Base-by-base conservation (phyloP, 208 protist species). In the Leptomonas seymouri region DNA sequence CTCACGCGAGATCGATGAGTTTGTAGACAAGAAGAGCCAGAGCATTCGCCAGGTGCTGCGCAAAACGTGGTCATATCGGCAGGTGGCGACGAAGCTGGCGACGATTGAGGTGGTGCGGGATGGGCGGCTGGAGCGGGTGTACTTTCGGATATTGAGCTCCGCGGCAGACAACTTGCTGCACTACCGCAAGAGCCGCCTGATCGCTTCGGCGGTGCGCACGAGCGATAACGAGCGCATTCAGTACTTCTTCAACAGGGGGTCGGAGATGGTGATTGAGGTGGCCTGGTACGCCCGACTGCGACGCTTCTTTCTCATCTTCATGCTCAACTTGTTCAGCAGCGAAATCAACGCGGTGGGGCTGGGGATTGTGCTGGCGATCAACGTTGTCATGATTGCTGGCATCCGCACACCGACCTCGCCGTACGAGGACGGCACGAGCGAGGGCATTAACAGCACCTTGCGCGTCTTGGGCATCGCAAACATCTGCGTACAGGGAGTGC, bases 71-170 rank as follows among this genome's bases (percentile, higher is more conserved):
- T 78, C 57, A 42, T 81, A 89, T 70, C 66, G 57, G 3, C 21
- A 67, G 48, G 65, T 91, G 56, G 71, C 75, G 30, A 63, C 44
- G n/a, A 86, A 76, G 59, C 67, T 91, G 20, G 83, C 73, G 11
- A 91, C 80, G 66, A 81, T 91, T 21, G 86, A 91, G 61, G 80
- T 91, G 9, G 56, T 87, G 34, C 78, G 86, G 2, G 68, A 80
- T 25, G 83, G 82, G 18, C 49, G 54, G 34, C 77, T 91, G 27
- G 86, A 89, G 75, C 71, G 76, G n/a, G 83, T 85, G n/a, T 91
- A 91, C 77, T 91, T 91, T 60, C 78, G 86, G 5, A 48, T 87
- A 15, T 78, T 87, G 41, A 75, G 55, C 53, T 60, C 74, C 50
- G 80, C 78, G 14, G 21, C 56, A 5, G 76, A 85, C 67, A 86